Evolutionary conservation across 164 flowering plant genomes (phyloP).

Genomic region (Protea cynaroides): DNA sequence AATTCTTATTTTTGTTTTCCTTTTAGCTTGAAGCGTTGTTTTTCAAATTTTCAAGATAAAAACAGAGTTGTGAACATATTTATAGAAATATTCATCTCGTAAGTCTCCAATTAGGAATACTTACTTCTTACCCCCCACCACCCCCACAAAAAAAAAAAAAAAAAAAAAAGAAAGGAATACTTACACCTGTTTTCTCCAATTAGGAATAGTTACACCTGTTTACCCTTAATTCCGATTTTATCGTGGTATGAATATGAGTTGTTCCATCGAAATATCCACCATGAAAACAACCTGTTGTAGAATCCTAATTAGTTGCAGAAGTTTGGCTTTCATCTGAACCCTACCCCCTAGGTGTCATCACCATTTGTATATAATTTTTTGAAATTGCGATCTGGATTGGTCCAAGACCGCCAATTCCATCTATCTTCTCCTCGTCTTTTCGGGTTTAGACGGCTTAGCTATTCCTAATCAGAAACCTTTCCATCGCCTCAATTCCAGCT

Average conservation of each 20-base stretch:
- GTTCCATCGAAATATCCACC: neutral
- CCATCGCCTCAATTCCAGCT: constrained; percentile 27
- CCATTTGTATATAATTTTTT: too few relatives aligned
- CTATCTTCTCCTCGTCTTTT: constrained; percentile 7
- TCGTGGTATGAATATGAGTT: neutral
- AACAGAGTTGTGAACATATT: neutral
- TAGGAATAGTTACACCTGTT: too few relatives aligned
- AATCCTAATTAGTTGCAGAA: neutral
- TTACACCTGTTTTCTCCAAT: too few relatives aligned
- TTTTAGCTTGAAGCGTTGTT: neutral
- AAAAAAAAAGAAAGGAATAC: too few relatives aligned
- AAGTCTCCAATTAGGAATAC: too few relatives aligned
- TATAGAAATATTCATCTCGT: neutral
- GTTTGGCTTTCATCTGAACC: neutral
- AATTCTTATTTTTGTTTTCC: too few relatives aligned
- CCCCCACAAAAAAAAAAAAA: too few relatives aligned
- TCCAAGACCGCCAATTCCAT: constrained; percentile 8
- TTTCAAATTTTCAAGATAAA: neutral
- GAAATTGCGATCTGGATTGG: constrained; percentile 14
- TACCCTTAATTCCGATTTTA: neutral
- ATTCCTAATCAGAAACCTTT: constrained; percentile 30
- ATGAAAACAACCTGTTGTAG: neutral
- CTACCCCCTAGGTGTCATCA: constrained; percentile 16
- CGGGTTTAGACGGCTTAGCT: constrained; percentile 14
- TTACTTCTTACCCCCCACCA: too few relatives aligned